Conservation (phyloP, 164 flowering plant genomes). For the Stephania japonica region DNA sequence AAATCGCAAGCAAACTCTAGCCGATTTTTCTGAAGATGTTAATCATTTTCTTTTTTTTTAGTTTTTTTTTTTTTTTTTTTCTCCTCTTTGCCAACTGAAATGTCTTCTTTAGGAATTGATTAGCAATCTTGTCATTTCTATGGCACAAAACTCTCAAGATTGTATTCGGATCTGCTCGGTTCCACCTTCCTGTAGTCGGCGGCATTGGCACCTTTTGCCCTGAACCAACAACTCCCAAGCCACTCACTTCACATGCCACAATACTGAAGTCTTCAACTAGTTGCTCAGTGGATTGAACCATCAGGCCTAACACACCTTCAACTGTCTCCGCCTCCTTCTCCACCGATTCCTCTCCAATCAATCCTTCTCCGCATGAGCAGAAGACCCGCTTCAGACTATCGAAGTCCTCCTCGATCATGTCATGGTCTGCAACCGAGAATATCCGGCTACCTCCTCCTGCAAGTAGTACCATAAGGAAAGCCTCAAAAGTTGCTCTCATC, state of each 20-base stretch:
- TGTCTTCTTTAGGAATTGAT: slow-evolving; percentile 67
- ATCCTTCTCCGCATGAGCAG: slow-evolving; percentile 60
- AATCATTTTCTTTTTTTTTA: slow-evolving; percentile 1
- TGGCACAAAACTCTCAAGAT: slow-evolving; percentile 80
- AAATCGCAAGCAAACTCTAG: slow-evolving; percentile 2
- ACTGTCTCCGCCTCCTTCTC: slow-evolving; percentile 66
- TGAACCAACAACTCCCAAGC: slow-evolving; percentile 35
- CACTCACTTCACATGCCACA: slow-evolving; percentile 64
- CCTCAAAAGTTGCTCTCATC: slow-evolving; percentile 82
- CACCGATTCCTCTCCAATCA: slow-evolving; percentile 60
- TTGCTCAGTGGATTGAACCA: slow-evolving; percentile 72
- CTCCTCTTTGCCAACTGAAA: slow-evolving; percentile 76
- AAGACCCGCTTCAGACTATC: slow-evolving; percentile 57
- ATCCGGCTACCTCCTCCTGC: slow-evolving; percentile 72
- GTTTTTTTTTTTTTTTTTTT: slow-evolving; percentile 17
- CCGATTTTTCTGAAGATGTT: neutral
- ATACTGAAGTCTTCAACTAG: slow-evolving; percentile 80
- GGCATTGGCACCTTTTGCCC: slow-evolving; percentile 81
- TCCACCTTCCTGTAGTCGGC: slow-evolving; percentile 90
- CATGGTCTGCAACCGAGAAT: slow-evolving; percentile 53
- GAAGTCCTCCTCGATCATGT: slow-evolving; percentile 72
- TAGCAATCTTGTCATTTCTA: slow-evolving; percentile 65
- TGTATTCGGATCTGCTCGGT: slow-evolving; percentile 80
- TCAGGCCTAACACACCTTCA: slow-evolving; percentile 65
- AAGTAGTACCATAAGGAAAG: slow-evolving; percentile 74